Conservation (phyloP, 495 filamentous ascomycete genomes). For the Xylaria curta region DNA sequence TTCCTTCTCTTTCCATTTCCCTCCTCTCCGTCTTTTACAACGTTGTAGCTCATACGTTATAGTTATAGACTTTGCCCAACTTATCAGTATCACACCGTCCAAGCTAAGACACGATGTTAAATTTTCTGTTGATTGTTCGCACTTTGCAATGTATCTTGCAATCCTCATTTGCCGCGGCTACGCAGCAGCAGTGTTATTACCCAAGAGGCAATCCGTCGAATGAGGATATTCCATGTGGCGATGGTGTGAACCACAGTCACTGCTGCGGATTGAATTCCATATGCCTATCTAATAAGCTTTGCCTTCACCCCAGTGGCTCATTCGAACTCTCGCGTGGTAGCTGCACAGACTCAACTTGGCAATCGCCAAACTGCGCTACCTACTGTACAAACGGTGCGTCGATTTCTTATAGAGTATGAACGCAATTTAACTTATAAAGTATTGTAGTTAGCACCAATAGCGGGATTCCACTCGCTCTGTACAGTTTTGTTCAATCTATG, state of each 20-base stretch:
- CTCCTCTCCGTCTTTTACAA: no score
- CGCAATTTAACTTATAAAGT: neutral
- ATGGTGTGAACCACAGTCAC: neutral
- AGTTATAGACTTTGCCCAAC: no score
- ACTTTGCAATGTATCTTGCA: neutral
- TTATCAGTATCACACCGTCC: no score
- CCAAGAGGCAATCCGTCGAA: neutral
- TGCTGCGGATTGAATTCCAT: neutral
- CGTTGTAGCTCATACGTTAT: no score
- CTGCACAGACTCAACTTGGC: conserved; percentile 1
- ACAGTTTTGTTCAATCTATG: neutral
- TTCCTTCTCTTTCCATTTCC: no score
- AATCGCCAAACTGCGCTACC: neutral
- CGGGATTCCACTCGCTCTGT: neutral
- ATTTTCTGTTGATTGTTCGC: neutral
- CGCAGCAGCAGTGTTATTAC: conserved; percentile 6
- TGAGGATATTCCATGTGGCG: neutral
- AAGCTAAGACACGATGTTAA: neutral
- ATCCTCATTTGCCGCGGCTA: neutral
- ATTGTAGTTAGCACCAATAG: neutral
- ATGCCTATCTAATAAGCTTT: conserved; percentile 1
- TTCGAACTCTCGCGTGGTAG: conserved; percentile 2
- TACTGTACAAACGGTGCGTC: conserved; percentile 3
- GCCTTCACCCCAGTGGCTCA: neutral
- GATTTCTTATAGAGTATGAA: neutral